These are phyloP conservation scores for Lepidopterella palustris DNA, from an alignment of 495 filamentous ascomycete genomes.

Conservation along the genomic window DNA sequence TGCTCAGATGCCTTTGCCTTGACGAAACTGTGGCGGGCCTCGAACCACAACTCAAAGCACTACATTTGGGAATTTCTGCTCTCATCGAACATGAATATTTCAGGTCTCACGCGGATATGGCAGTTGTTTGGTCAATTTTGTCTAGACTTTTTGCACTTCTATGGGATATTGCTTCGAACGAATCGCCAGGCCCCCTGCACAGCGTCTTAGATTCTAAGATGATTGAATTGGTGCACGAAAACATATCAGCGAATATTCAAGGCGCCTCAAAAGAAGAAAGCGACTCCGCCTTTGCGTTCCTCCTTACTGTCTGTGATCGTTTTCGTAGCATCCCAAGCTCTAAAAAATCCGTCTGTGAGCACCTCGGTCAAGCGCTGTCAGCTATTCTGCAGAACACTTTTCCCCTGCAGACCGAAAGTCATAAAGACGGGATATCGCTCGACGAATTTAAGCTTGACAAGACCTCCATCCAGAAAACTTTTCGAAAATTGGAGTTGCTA, in stretches of 20 bases:
- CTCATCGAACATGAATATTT: not conserved
- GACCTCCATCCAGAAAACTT: no score
- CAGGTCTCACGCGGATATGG: slow-evolving; percentile 1
- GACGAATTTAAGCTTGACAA: no score
- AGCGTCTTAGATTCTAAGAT: not conserved
- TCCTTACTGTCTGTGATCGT: slow-evolving; percentile 8
- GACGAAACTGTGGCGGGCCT: slow-evolving; percentile 13
- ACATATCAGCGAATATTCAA: no score
- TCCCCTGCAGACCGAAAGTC: not conserved
- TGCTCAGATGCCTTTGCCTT: slow-evolving; percentile 4
- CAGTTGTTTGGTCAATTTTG: slow-evolving; percentile 6
- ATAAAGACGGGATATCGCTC: not conserved
- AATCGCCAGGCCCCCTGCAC: no score
- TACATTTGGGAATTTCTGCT: not conserved
- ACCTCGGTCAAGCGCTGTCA: slow-evolving; percentile 5
- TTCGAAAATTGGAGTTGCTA: not conserved
- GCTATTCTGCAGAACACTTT: not conserved
- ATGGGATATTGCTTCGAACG: slow-evolving; percentile 17
- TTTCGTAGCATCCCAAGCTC: slow-evolving; percentile 3
- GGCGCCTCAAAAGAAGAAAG: not conserved
- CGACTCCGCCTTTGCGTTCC: slow-evolving; percentile 11
- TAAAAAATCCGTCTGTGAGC: not conserved
- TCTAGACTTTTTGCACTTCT: slow-evolving; percentile 8
- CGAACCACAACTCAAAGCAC: not conserved
- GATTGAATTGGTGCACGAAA: slow-evolving; percentile 7